Evolutionary conservation across 805 yeast genomes (phyloP).

Genomic region (Myxozyma geophila): DNA sequence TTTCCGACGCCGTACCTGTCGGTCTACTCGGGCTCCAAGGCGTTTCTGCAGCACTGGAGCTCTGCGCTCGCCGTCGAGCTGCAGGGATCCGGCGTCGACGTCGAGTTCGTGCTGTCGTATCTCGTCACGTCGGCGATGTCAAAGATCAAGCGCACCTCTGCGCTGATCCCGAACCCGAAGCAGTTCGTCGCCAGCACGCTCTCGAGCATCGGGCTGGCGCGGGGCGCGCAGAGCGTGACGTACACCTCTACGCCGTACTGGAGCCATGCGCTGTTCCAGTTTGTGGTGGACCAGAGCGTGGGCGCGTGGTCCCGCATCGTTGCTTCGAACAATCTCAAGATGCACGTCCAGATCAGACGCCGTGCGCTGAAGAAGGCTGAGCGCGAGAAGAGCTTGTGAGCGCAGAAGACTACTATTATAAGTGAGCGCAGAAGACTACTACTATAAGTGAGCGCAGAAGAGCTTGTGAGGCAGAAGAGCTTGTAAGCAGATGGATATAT

Average conservation of each 20-base stretch:
- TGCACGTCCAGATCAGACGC: slow-evolving; percentile 79
- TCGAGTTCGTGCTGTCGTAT: slow-evolving; percentile 82
- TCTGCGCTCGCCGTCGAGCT: slow-evolving; percentile 86
- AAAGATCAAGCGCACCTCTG: slow-evolving; percentile 77
- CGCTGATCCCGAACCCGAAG: slow-evolving; percentile 79
- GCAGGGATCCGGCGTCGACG: slow-evolving; percentile 71
- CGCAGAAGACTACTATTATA: too few species aligned
- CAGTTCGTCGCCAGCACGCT: slow-evolving; percentile 76
- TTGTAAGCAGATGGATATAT: too few species aligned
- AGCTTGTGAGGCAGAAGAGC: too few species aligned
- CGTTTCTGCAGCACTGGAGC: slow-evolving; percentile 93
- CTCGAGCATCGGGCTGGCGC: slow-evolving; percentile 73
- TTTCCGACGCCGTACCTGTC: slow-evolving; percentile 92
- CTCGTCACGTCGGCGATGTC: slow-evolving; percentile 96
- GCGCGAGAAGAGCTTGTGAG: slow-evolving; percentile 35
- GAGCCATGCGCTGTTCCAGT: slow-evolving; percentile 72
- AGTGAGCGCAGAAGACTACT: too few species aligned
- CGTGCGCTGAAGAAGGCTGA: slow-evolving; percentile 83
- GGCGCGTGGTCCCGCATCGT: slow-evolving; percentile 81
- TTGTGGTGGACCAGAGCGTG: slow-evolving; percentile 67
- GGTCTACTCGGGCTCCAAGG: slow-evolving; percentile 94
- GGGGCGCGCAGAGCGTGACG: slow-evolving; percentile 90
- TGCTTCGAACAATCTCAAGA: slow-evolving; percentile 65
- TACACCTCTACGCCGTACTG: slow-evolving; percentile 83
- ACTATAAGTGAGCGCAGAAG: slow-evolving; percentile 48